phyloP scores from a whole-genome alignment of 1,284 basidiomycete species.

The Earliella scabrosa region DNA sequence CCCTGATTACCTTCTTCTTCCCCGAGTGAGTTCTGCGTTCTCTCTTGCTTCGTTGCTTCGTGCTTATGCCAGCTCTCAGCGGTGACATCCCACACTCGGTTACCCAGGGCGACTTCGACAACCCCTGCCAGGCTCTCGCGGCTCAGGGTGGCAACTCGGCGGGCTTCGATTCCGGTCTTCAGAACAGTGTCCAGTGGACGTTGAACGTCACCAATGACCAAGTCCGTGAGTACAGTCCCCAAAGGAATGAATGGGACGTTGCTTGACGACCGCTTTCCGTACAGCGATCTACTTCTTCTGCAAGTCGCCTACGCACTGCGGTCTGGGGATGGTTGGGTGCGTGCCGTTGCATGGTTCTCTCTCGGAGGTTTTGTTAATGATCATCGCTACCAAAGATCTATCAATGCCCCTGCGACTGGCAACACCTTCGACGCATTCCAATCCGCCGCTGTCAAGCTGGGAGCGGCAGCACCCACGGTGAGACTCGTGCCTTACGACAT shows the following conservation, averaged over 20 bases:
- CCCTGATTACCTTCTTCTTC: slow-evolving; percentile 58
- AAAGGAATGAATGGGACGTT: too few species aligned
- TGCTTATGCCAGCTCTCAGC: slow-evolving; percentile 1
- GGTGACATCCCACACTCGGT: slow-evolving; percentile 48
- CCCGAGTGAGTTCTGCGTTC: slow-evolving; percentile 45
- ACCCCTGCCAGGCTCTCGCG: slow-evolving; percentile 52
- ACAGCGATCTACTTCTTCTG: slow-evolving; percentile 72
- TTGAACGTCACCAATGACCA: slow-evolving; percentile 55
- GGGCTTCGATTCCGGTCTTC: slow-evolving; percentile 59
- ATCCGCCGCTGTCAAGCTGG: slow-evolving; percentile 48
- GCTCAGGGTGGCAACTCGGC: slow-evolving; percentile 38
- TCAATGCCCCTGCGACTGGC: slow-evolving; percentile 62
- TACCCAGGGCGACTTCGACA: slow-evolving; percentile 53
- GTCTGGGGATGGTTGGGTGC: slow-evolving; percentile 60
- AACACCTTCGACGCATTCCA: slow-evolving; percentile 57
- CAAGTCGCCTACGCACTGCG: slow-evolving; percentile 57
- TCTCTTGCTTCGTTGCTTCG: too few species aligned
- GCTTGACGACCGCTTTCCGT: too few species aligned
- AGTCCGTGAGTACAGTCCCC: slow-evolving; percentile 40
- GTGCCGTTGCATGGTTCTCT: slow-evolving; percentile 7
- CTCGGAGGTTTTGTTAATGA: neutral
- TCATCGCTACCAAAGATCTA: slow-evolving; percentile 40
- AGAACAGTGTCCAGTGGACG: slow-evolving; percentile 44
- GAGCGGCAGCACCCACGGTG: slow-evolving; percentile 42
- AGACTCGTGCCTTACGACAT: slow-evolving; percentile 13